A percentile compares a stretch with the other conserved stretches of the same genome.
These are phyloP conservation scores for Massarina eburnea DNA, from an alignment of 2,329 filamentous ascomycete species.

Conservation along the genomic window DNA sequence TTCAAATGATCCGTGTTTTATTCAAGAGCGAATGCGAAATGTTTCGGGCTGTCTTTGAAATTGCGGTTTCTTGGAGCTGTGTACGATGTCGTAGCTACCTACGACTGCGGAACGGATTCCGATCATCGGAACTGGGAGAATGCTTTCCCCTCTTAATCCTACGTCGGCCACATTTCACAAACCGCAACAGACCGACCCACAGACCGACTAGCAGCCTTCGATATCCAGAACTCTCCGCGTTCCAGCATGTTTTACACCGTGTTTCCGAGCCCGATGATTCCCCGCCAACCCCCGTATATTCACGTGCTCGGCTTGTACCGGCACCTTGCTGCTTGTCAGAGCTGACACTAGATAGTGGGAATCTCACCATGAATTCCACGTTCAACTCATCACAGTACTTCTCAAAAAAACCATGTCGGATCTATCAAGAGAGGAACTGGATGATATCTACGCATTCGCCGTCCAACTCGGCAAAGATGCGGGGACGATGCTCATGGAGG, in stretches of 20 bases:
- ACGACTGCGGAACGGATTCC: slow-evolving; percentile 3
- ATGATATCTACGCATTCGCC: slow-evolving; percentile 70
- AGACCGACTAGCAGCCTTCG: neutral
- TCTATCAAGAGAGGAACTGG: slow-evolving; percentile 51
- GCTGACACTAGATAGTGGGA: neutral
- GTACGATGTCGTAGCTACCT: neutral
- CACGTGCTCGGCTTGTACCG: slow-evolving; percentile 15
- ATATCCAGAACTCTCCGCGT: slow-evolving; percentile 1
- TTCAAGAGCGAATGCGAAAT: neutral
- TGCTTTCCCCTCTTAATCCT: slow-evolving; percentile 1
- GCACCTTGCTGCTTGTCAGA: slow-evolving; percentile 1
- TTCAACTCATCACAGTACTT: neutral
- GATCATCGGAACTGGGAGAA: slow-evolving; percentile 4
- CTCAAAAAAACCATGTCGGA: slow-evolving; percentile 21
- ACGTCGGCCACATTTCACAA: neutral
- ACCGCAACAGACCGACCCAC: neutral
- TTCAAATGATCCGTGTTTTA: neutral
- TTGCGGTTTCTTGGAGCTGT: neutral
- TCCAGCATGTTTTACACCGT: neutral
- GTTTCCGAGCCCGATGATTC: neutral
- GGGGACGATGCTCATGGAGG: slow-evolving; percentile 66
- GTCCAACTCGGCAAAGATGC: slow-evolving; percentile 70
- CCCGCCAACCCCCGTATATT: neutral
- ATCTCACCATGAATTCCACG: neutral
- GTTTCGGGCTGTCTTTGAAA: neutral